Percentiles rank a stretch among this genome's conserved stretches.
Conservation (phyloP, 1,284 basidiomycete genomes). For the Cerioporus squamosus region DNA sequence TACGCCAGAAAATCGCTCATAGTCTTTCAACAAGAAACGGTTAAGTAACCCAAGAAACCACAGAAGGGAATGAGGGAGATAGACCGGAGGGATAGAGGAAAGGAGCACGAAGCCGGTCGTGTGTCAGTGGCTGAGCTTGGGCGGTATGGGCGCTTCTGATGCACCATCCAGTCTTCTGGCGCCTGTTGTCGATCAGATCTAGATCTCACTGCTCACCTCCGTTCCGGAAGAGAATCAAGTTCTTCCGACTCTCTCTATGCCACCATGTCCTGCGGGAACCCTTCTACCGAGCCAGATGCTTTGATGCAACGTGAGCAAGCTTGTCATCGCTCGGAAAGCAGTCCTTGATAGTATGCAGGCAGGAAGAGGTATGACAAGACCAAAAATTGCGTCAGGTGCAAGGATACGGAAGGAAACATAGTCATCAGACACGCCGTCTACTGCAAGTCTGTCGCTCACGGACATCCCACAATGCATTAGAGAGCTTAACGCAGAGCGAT, state of each 20-base stretch:
- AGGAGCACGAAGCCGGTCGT: neutral
- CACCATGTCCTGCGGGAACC: slow-evolving; percentile 56
- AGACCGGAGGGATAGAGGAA: too few relatives aligned
- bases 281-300: slow-evolving; percentile 55
- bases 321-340: neutral
- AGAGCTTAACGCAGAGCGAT: slow-evolving; percentile 4
- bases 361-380: slow-evolving; percentile 68
- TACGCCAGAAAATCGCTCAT: neutral
- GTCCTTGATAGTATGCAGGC: slow-evolving; percentile 41
- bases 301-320: slow-evolving; percentile 64
- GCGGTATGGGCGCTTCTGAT: neutral
- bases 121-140: too few relatives aligned
- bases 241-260: neutral
- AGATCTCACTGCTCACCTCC: neutral
- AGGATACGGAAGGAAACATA: slow-evolving; percentile 62
- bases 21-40: too few relatives aligned
- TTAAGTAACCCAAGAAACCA: too few relatives aligned
- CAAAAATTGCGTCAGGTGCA: slow-evolving; percentile 73
- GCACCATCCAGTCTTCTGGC: neutral
- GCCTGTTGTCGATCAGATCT: slow-evolving; percentile 5
- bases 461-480: slow-evolving; percentile 1
- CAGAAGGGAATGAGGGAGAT: neutral
- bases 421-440: slow-evolving; percentile 81
- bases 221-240: neutral
- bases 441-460: slow-evolving; percentile 65